phyloP scores from a whole-genome alignment of 2,329 filamentous ascomycete species.

The Xylariaceae sp. region DNA sequence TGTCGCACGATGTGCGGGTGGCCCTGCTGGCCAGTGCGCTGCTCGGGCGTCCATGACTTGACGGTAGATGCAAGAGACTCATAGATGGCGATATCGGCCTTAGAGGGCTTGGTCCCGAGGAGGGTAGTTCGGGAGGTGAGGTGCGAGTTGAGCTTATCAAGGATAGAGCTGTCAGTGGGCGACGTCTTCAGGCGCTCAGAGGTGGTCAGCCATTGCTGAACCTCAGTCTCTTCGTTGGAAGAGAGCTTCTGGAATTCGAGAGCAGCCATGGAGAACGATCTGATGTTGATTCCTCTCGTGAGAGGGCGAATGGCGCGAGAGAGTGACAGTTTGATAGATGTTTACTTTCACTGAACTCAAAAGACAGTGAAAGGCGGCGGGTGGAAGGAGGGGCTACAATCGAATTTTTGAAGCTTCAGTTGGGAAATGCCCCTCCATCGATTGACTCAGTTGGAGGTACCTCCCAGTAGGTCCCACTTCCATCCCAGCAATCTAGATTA shows the following conservation, averaged over 20 bases:
- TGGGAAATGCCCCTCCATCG: constrained; percentile 13
- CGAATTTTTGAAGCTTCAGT: constrained; percentile 9
- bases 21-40: constrained; percentile 84
- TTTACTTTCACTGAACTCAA: constrained; percentile 2
- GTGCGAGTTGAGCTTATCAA: constrained; percentile 79
- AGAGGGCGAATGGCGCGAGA: constrained; percentile 30
- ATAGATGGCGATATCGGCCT: constrained; percentile 83
- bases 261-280: constrained; percentile 57
- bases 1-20: constrained; percentile 88
- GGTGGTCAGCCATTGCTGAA: constrained; percentile 83
- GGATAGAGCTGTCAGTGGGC: constrained; percentile 61
- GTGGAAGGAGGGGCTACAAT: no score
- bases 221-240: constrained; percentile 76
- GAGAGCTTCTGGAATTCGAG: constrained; percentile 68
- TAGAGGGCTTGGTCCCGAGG: constrained; percentile 82
- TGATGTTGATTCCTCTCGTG: constrained; percentile 28
- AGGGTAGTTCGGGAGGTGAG: constrained; percentile 85
- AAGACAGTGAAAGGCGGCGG: constrained; percentile 3
- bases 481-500: no score
- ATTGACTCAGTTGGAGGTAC: constrained; percentile 1
- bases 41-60: constrained; percentile 74
- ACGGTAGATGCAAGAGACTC: constrained; percentile 72
- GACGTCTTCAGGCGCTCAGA: constrained; percentile 63
- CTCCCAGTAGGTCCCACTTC: no score
- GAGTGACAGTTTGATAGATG: constrained; percentile 33